Base-by-base conservation (phyloP, 2,329 filamentous ascomycete species). In the Penicillium sp. region DNA sequence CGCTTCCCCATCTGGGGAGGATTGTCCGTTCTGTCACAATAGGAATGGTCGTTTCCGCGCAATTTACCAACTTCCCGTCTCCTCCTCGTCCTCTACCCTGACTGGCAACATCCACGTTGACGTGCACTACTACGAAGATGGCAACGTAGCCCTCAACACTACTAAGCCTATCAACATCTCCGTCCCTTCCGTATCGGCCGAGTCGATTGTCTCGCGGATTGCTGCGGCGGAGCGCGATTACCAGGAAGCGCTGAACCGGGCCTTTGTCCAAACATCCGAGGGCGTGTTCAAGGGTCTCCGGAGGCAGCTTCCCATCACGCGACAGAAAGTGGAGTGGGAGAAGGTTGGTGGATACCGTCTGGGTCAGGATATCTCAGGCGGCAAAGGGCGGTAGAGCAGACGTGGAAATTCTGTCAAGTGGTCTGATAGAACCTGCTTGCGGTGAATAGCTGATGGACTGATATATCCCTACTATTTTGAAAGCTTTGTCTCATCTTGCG, bases 291-390 rank as follows among this genome's bases (percentile, higher is more conserved):
- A 97, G 84, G 86, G 87, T 2, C 77, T 99, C 73, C 86, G 94
- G 71, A 86, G 94, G 76, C 94, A 97, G 78, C 79, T 99, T 72
- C 94, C 94, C 0, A 92, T 99, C 59, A 99, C 94, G 60, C 87
- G 94, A 71, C 94, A 99, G 81, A 97, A 97, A 84, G 93, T 99
- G 67, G 94, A 99, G 78, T 99, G 94, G 94, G 93, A 99, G 76
- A 97, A 96, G 81, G 91, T 99, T 65, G 89, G 91, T 45, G 92
- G 91, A 66, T 99, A 99, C 79, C 83, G 91, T 59, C 80, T 96
- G 65, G 89, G 90, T 27, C 88, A 91, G 75, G 89, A 91, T 71
- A 90, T 91, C 74, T 87, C 87, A 19, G 87, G 88, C 49, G 86
- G 86, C 52, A 85, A 85, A 70, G 67, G 65, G 38, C 66, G 69